These are phyloP conservation scores for Lindgomyces ingoldianus DNA, from an alignment of 495 filamentous ascomycete genomes.

Conservation along the genomic window DNA sequence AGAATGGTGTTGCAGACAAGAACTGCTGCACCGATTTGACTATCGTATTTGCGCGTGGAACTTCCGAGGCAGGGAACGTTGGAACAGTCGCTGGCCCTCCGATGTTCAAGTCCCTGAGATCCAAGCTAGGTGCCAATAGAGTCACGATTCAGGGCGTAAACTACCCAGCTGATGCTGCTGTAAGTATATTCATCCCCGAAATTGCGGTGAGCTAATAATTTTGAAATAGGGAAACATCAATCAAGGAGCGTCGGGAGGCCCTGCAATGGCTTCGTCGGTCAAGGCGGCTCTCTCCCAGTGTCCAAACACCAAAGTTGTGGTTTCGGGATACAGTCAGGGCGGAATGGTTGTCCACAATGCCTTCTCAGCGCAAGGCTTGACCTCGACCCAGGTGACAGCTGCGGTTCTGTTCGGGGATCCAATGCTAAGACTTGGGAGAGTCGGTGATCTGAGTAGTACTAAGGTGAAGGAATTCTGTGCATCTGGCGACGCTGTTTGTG, in stretches of 20 bases:
- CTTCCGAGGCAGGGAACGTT: slow-evolving; percentile 58
- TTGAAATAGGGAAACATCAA: slow-evolving; percentile 1
- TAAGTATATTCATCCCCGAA: slow-evolving; percentile 10
- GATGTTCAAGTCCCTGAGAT: slow-evolving; percentile 53
- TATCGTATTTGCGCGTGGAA: slow-evolving; percentile 63
- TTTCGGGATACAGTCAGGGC: slow-evolving; percentile 20
- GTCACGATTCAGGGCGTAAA: slow-evolving; percentile 60
- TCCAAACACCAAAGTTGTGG: slow-evolving; percentile 7
- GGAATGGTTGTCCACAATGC: slow-evolving; percentile 20
- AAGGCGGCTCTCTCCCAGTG: slow-evolving; percentile 3
- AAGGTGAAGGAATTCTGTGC: slow-evolving; percentile 18
- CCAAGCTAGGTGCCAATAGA: slow-evolving; percentile 41
- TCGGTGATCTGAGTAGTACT: neutral
- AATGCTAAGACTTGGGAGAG: neutral
- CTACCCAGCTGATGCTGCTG: slow-evolving; percentile 51
- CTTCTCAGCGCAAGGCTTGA: slow-evolving; percentile 4
- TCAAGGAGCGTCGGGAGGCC: neutral
- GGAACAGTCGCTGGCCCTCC: slow-evolving; percentile 59
- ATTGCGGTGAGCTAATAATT: neutral
- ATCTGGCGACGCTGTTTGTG: slow-evolving; percentile 6
- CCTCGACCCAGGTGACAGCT: neutral
- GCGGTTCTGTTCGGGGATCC: slow-evolving; percentile 20
- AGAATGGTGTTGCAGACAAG: slow-evolving; percentile 15
- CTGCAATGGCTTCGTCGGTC: slow-evolving; percentile 4
- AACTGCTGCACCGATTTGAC: slow-evolving; percentile 44